phyloP scores from a whole-genome alignment of 805 yeast species.

The Wickerhamomyces mucosus region DNA sequence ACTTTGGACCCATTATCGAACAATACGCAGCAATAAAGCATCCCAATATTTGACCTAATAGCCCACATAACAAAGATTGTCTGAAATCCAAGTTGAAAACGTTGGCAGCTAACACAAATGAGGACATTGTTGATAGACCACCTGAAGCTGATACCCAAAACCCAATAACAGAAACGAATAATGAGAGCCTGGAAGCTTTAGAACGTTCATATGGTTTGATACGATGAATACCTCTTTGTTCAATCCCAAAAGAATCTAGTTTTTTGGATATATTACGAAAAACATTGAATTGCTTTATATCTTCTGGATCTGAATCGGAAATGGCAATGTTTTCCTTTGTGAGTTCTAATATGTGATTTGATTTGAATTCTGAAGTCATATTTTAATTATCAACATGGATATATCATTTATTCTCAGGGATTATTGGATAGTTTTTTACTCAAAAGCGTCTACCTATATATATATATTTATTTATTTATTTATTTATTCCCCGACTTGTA shows the following conservation, averaged over 20 bases:
- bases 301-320: not conserved
- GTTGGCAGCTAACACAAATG: constrained; percentile 68
- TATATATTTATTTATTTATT: no score
- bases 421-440: no score
- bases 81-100: constrained; percentile 59
- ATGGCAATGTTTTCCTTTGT: no score
- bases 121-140: constrained; percentile 83
- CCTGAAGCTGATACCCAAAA: constrained; percentile 84
- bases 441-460: no score
- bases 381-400: no score
- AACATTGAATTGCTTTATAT: constrained; percentile 15
- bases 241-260: constrained; percentile 56
- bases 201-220: constrained; percentile 59
- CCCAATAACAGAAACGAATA: constrained; percentile 45
- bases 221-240: constrained; percentile 72
- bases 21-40: constrained; percentile 76
- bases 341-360: no score
- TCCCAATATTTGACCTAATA: constrained; percentile 58
- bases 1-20: constrained; percentile 80
- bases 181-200: constrained; percentile 14
- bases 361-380: no score
- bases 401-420: no score
- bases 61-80: constrained; percentile 53
- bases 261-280: constrained; percentile 28
- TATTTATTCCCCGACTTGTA: no score